Conservation (phyloP, 2,329 filamentous ascomycete genomes). For the Clarireedia hainanense region DNA sequence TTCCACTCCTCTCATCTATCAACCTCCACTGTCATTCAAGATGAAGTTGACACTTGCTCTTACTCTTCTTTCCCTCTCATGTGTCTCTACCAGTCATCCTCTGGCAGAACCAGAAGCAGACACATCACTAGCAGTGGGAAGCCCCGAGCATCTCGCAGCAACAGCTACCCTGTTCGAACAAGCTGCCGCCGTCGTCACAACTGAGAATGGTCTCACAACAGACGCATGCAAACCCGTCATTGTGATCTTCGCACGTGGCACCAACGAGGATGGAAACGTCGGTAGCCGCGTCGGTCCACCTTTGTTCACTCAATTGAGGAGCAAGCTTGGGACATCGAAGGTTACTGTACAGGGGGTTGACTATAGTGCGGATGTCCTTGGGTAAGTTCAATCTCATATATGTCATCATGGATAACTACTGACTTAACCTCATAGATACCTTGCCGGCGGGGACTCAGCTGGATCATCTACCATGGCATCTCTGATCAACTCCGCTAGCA, state of each 20-base stretch:
- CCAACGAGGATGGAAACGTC: constrained; percentile 41
- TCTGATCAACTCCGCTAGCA: constrained; percentile 28
- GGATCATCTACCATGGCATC: constrained; percentile 14
- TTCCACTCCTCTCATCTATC: not conserved
- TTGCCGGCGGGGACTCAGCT: not conserved
- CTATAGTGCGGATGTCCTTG: constrained; percentile 26
- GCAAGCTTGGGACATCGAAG: constrained; percentile 11
- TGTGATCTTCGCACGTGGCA: constrained; percentile 41
- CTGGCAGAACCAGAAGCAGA: not conserved
- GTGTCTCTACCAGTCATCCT: not conserved
- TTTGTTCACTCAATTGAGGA: constrained; percentile 24
- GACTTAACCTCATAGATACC: not conserved
- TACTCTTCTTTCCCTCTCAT: not conserved
- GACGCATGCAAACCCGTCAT: constrained; percentile 3
- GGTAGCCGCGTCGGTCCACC: constrained; percentile 29
- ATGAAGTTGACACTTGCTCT: not conserved
- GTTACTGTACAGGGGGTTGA: constrained; percentile 27
- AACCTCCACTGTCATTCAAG: not conserved
- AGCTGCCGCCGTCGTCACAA: not conserved
- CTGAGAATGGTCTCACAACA: constrained; percentile 2
- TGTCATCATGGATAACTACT: not conserved
- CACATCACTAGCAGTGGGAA: constrained; percentile 4
- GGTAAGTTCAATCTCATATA: constrained; percentile 13
- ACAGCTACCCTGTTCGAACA: constrained; percentile 16
- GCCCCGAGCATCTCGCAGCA: constrained; percentile 28